phyloP scores from a whole-genome alignment of 2,329 filamentous ascomycete species.

The Colletotrichum karsti region DNA sequence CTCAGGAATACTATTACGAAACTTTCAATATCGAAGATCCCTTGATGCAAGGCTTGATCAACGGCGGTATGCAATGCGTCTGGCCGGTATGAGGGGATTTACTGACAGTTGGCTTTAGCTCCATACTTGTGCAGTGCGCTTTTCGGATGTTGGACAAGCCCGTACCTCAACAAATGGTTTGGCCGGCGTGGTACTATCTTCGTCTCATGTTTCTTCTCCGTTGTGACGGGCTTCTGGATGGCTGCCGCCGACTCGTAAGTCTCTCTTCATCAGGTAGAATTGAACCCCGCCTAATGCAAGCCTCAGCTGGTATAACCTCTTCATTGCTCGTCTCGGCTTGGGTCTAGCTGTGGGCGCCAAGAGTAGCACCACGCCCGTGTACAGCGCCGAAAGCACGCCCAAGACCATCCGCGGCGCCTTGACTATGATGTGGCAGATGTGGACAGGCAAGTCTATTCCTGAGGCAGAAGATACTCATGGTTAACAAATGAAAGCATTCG shows the following conservation, averaged over 20 bases:
- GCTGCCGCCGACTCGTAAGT: constrained; percentile 61
- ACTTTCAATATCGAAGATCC: constrained; percentile 45
- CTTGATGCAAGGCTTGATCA: constrained; percentile 62
- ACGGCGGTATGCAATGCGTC: constrained; percentile 40
- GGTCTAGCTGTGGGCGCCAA: constrained; percentile 48
- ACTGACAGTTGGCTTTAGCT: constrained; percentile 34
- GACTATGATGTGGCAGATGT: constrained; percentile 46
- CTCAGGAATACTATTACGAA: constrained; percentile 42
- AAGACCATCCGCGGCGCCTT: constrained; percentile 48
- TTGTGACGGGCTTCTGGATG: constrained; percentile 63
- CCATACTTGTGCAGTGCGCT: constrained; percentile 61
- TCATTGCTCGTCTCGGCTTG: constrained; percentile 43
- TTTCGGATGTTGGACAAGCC: constrained; percentile 44
- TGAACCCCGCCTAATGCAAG: constrained; percentile 42
- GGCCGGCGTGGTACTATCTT: constrained; percentile 73
- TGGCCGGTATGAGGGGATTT: background rate
- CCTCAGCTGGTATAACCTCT: constrained; percentile 42
- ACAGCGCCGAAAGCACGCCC: constrained; percentile 46
- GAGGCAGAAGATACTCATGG: constrained; percentile 29
- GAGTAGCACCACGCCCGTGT: constrained; percentile 44
- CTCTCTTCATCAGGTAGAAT: constrained; percentile 32
- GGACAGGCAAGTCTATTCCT: background rate
- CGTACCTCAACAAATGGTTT: constrained; percentile 63
- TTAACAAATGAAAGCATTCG: constrained; percentile 38
- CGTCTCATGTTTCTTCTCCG: constrained; percentile 64